Conservation (phyloP, 257 asterid genomes). For the Perilla frutescens region DNA sequence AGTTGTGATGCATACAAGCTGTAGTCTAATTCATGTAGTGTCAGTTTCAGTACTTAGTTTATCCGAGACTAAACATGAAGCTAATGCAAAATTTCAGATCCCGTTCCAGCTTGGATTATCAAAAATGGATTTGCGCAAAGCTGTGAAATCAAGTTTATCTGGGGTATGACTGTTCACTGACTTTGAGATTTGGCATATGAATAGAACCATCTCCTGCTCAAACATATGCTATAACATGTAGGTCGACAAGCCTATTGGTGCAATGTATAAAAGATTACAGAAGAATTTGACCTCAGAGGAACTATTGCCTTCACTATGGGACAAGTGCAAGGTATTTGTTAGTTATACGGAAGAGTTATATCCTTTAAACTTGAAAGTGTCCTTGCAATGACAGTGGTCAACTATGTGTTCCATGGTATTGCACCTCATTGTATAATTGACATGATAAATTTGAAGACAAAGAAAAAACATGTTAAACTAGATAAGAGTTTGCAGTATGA, state of each 20-base stretch:
- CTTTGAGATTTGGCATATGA: conserved; percentile 30
- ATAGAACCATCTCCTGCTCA: conserved; percentile 27
- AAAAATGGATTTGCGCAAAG: conserved; percentile 93
- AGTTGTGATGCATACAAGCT: conserved; percentile 13
- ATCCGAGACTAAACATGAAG: conserved; percentile 27
- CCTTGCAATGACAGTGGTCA: conserved; percentile 19
- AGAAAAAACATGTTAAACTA: background rate
- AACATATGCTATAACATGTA: conserved; percentile 29
- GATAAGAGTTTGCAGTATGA: background rate
- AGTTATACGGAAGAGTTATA: conserved; percentile 2
- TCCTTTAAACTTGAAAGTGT: conserved; percentile 14
- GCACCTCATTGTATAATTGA: conserved; percentile 2
- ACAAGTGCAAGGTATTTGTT: conserved; percentile 90
- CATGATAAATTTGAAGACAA: background rate
- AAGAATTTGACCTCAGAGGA: conserved; percentile 62
- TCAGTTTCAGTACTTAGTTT: conserved; percentile 4
- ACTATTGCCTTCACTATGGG: conserved; percentile 98
- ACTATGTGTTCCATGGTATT: background rate
- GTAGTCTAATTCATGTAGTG: conserved; percentile 13
- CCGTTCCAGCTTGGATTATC: conserved; percentile 97
- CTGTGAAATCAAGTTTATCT: conserved; percentile 85
- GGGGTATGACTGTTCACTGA: conserved; percentile 65
- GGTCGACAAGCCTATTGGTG: conserved; percentile 89
- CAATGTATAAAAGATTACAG: conserved; percentile 90
- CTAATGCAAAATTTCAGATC: conserved; percentile 63